Evolutionary conservation across 2,329 filamentous ascomycete genomes (phyloP).

Genomic region (Colletotrichum gigasporum): DNA sequence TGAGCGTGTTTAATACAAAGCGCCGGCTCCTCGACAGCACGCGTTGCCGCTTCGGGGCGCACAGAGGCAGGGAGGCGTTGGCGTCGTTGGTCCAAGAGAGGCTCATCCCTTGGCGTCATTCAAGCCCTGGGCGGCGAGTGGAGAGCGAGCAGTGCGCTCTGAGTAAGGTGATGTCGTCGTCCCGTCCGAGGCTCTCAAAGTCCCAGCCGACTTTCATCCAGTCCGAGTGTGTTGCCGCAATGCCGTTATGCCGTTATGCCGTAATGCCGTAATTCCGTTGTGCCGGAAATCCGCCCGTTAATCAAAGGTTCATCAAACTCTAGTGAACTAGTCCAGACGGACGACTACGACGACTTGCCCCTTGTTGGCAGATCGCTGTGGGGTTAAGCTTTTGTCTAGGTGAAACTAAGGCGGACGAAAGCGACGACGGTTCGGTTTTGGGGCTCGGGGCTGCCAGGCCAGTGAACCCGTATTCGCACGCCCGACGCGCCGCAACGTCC

Average conservation of each 20-base stretch:
- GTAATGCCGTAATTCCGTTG: not conserved
- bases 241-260: conserved; percentile 2
- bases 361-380: not conserved
- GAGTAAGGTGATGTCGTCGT: too few relatives aligned
- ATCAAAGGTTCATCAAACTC: not conserved
- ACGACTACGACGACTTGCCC: conserved; percentile 1
- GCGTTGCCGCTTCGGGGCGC: not conserved
- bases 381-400: conserved; percentile 10
- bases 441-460: not conserved
- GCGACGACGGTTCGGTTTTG: not conserved
- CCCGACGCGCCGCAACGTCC: not conserved
- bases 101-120: conserved; percentile 19
- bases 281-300: conserved; percentile 9
- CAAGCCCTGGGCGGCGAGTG: not conserved
- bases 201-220: not conserved
- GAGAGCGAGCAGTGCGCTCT: too few relatives aligned
- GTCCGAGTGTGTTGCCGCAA: too few relatives aligned
- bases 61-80: not conserved
- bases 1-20: conserved; percentile 2
- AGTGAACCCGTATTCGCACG: not conserved
- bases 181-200: not conserved
- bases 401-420: conserved; percentile 2
- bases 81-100: conserved; percentile 6
- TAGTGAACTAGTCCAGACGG: not conserved
- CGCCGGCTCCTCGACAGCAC: not conserved